Percentiles rank a stretch among this genome's conserved stretches.
phyloP scores from a whole-genome alignment of 805 yeast species.

The Candida takata region DNA sequence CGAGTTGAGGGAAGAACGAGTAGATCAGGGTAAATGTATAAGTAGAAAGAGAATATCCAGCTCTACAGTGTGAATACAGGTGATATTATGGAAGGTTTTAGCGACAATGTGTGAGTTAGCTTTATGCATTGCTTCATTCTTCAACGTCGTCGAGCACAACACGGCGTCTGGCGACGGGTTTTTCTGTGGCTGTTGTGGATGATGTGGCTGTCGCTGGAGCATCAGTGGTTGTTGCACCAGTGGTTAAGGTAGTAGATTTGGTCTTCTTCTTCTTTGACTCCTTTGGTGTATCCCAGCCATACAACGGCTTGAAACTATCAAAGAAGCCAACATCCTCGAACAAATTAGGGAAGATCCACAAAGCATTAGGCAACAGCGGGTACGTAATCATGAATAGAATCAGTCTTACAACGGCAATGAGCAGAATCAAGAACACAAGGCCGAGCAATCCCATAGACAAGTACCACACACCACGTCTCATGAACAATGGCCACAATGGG shows the following conservation, averaged over 20 bases:
- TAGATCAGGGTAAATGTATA: no score
- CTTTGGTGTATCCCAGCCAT: slow-evolving; percentile 37
- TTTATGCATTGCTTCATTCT: neutral
- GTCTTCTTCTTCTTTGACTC: slow-evolving; percentile 15
- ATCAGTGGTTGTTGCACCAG: slow-evolving; percentile 2
- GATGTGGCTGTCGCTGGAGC: slow-evolving; percentile 7
- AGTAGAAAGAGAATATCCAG: no score
- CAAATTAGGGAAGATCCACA: slow-evolving; percentile 94
- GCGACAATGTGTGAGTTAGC: no score
- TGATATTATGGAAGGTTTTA: no score
- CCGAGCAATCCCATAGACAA: slow-evolving; percentile 71
- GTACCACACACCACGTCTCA: slow-evolving; percentile 91
- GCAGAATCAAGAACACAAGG: slow-evolving; percentile 68
- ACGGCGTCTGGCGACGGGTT: slow-evolving; percentile 16
- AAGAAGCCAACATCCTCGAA: slow-evolving; percentile 93
- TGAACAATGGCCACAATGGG: slow-evolving; percentile 91
- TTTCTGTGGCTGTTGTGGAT: slow-evolving; percentile 3
- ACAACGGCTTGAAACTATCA: slow-evolving; percentile 87
- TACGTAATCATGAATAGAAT: slow-evolving; percentile 57
- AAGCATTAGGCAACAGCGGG: slow-evolving; percentile 57
- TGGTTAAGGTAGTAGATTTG: slow-evolving; percentile 6
- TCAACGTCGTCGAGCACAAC: slow-evolving; percentile 26
- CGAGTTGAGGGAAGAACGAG: no score
- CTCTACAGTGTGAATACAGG: no score
- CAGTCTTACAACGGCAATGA: slow-evolving; percentile 70